A percentile compares a stretch with the other conserved stretches of the same genome.
Conservation (phyloP, 2,329 filamentous ascomycete species). For the Apiospora rasikravindrae region DNA sequence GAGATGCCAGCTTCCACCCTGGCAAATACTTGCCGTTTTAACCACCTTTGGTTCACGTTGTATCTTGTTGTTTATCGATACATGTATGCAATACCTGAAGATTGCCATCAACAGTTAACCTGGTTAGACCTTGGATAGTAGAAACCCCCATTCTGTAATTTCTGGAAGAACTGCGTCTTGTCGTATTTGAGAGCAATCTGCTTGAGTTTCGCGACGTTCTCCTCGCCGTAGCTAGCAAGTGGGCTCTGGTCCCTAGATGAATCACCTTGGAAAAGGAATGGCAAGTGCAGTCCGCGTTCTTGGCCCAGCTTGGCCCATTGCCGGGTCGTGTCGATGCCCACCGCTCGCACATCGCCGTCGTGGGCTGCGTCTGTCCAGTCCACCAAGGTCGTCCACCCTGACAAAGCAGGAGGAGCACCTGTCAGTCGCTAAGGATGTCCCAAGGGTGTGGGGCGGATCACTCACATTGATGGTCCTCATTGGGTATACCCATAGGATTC, state of each 20-base stretch:
- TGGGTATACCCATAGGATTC: constrained; percentile 26
- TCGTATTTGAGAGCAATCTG: constrained; percentile 6
- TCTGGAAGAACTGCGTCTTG: not conserved
- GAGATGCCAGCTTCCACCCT: no score
- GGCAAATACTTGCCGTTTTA: no score
- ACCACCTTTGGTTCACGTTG: constrained; percentile 42
- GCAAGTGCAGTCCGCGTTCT: not conserved
- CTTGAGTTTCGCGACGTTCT: not conserved
- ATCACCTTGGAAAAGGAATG: constrained; percentile 32
- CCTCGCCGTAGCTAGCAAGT: constrained; percentile 31
- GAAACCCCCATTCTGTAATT: not conserved
- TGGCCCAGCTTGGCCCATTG: constrained; percentile 17
- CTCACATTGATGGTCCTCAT: constrained; percentile 26
- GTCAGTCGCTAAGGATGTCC: no score
- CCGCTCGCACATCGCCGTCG: constrained; percentile 26
- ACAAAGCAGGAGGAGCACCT: not conserved
- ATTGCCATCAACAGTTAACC: no score
- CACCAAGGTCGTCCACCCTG: constrained; percentile 29
- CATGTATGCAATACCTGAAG: no score
- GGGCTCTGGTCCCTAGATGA: constrained; percentile 33
- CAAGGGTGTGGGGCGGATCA: not conserved
- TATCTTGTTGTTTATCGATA: no score
- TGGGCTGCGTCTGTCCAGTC: constrained; percentile 27
- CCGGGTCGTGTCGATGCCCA: constrained; percentile 24
- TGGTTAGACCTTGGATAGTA: constrained; percentile 20